Percentiles rank a stretch among this genome's conserved stretches.
Evolutionary conservation across 2,329 filamentous ascomycete genomes (phyloP).

Genomic region (Didymella glomerata): DNA sequence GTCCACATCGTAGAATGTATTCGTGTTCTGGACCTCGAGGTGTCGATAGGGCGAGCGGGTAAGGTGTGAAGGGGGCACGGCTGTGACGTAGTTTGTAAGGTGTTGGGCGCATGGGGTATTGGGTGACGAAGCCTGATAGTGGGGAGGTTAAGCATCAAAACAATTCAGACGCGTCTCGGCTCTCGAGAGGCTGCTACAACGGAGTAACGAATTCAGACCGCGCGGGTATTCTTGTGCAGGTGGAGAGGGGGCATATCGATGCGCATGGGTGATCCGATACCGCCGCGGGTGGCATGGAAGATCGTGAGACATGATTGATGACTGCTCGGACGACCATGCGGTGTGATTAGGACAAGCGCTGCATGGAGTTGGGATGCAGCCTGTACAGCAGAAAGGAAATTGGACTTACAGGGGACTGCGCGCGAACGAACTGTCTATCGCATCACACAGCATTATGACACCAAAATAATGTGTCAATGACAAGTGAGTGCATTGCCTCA

Average conservation of each 20-base stretch:
- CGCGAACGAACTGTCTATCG: not conserved
- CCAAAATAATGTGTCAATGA: not conserved
- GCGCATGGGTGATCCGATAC: not conserved
- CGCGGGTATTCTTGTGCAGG: not conserved
- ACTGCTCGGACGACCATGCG: not conserved
- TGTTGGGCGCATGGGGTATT: constrained; percentile 6
- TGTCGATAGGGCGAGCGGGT: not conserved
- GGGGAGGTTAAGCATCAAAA: not conserved
- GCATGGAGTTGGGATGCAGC: not conserved
- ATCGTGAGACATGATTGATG: not conserved
- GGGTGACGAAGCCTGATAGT: constrained; percentile 1
- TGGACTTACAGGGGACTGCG: not conserved
- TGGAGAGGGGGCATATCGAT: not conserved
- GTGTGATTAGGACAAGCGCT: not conserved
- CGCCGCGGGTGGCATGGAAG: not conserved
- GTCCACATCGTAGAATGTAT: not conserved
- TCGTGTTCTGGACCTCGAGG: constrained; percentile 9
- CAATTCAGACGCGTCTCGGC: not conserved
- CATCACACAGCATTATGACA: not conserved
- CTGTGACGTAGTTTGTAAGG: constrained; percentile 9
- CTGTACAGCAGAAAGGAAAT: not conserved
- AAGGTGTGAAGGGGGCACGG: not conserved
- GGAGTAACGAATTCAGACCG: not conserved
- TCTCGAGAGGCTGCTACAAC: not conserved
- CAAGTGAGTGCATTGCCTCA: not conserved